These are phyloP conservation scores for Liriodendron chinense DNA, from an alignment of 164 flowering plant species.

Conservation along the genomic window DNA sequence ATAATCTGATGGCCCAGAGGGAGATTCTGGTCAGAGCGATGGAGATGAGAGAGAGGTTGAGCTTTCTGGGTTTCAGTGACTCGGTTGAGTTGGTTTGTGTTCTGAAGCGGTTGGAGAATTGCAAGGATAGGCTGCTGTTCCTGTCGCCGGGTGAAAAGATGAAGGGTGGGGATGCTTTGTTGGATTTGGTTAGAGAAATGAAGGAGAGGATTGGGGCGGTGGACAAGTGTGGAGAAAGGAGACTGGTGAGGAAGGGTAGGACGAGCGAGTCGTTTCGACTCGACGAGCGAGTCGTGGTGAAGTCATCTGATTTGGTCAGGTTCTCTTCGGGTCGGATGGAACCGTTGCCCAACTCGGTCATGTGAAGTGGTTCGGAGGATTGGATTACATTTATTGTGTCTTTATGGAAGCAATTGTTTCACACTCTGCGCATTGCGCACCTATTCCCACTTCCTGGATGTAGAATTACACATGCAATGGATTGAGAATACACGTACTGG, in stretches of 20 bases:
- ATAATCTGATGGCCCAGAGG: slow-evolving; percentile 35
- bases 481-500: no score
- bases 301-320: slow-evolving; percentile 23
- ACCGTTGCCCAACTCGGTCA: not conserved
- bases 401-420: no score
- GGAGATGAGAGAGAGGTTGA: slow-evolving; percentile 45
- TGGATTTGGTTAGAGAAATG: slow-evolving; percentile 43
- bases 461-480: no score
- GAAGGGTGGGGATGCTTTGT: slow-evolving; percentile 28
- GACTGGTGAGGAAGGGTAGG: slow-evolving; percentile 12
- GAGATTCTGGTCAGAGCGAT: slow-evolving; percentile 43
- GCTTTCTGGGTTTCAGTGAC: slow-evolving; percentile 35
- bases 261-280: slow-evolving; percentile 51
- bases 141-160: slow-evolving; percentile 32
- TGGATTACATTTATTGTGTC: no score
- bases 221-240: slow-evolving; percentile 18
- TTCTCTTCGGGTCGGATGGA: slow-evolving; percentile 35
- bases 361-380: not conserved
- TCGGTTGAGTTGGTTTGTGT: slow-evolving; percentile 39
- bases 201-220: slow-evolving; percentile 28
- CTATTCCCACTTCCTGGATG: no score
- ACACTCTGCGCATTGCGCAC: no score
- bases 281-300: slow-evolving; percentile 19
- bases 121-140: slow-evolving; percentile 32
- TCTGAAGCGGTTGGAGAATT: slow-evolving; percentile 49